Base-by-base conservation (phyloP, 176 grass and related monocot species). In the Eleusine coracana region DNA sequence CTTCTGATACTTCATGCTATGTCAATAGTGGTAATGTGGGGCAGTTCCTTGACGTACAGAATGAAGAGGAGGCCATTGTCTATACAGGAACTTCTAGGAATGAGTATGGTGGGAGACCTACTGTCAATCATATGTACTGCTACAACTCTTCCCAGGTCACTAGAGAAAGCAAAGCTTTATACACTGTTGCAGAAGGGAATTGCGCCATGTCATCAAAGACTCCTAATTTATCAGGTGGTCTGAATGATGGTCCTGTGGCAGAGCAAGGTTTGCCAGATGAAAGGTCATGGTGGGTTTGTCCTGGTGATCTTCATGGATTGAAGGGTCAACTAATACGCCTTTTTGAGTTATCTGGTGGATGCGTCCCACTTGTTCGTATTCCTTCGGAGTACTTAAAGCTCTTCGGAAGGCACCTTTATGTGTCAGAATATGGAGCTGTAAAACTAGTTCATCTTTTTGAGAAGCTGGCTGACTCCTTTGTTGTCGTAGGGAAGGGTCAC, bases 401-500 rank as follows among this genome's bases (percentile, higher is more conserved):
- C 74, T 94, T 91, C 45, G 89, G 92, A 70, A 91, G 92, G 10
- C 89, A 91, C 20, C 84, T 94, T 20, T 94, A 94, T 58, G 86
- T 89, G 77, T 67, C 89, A 62, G 92, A 94, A 58, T 94, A 91
- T 80, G 92, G 92, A 76, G 89, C 72, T 60, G 72, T 81, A 58
- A 94, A 91, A 51, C 89, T 91, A 31, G 44, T 91, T 37, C 70
- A 91, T 70, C 89, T 94, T 74, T 79, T 94, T 7, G 74, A 87
- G 67, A 95, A 95, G 84, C 90, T 98, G 83, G 70, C 80, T 36
- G 96, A 98, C 74, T 84, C 82, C 52, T 93, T 95, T 61, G 65
- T 93, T 66, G 88, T 98, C 48, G 80, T 98, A 36, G 96, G 96
- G 50, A 95, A 88, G 75, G 96, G 90, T 44, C 75, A 95, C 5